phyloP scores from a whole-genome alignment of 768 basidiomycete genomes.

The Amanita jacksonii region DNA sequence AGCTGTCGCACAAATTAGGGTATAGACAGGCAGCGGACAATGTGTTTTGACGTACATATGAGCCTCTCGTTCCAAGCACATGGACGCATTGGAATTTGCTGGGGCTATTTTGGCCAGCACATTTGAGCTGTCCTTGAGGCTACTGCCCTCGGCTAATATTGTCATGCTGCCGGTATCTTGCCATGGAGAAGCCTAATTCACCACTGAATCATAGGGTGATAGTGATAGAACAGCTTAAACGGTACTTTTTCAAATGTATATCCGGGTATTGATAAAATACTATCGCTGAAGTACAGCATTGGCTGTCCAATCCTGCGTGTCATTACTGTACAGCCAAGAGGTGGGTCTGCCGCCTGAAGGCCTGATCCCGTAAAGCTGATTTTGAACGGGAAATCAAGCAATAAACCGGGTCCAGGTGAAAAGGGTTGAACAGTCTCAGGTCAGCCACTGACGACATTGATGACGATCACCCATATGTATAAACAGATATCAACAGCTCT shows the following conservation, averaged over 20 bases:
- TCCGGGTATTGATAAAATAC: conserved; percentile 55
- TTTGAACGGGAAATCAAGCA: no score
- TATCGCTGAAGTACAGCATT: conserved; percentile 48
- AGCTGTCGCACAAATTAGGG: conserved; percentile 22
- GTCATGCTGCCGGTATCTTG: conserved; percentile 69
- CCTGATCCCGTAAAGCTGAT: no score
- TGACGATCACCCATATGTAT: background rate
- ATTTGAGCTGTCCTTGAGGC: conserved; percentile 58
- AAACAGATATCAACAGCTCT: background rate
- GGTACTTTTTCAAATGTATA: conserved; percentile 62
- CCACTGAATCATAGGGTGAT: conserved; percentile 1
- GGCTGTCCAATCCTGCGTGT: conserved; percentile 49
- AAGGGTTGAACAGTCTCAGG: no score
- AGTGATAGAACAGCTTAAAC: background rate
- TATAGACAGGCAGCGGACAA: background rate
- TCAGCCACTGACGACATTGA: background rate
- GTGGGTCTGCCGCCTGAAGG: no score
- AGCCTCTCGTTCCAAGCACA: conserved; percentile 64
- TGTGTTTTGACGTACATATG: conserved; percentile 44
- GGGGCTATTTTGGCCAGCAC: conserved; percentile 68
- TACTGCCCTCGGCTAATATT: conserved; percentile 55
- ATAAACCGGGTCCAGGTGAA: no score
- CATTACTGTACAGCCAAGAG: conserved; percentile 25
- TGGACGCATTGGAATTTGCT: conserved; percentile 61
- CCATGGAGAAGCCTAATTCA: conserved; percentile 50